A percentile compares a stretch with the other conserved stretches of the same genome.
phyloP scores from a whole-genome alignment of 192 early-diverging fungal species.

The Mortierella antarctica region DNA sequence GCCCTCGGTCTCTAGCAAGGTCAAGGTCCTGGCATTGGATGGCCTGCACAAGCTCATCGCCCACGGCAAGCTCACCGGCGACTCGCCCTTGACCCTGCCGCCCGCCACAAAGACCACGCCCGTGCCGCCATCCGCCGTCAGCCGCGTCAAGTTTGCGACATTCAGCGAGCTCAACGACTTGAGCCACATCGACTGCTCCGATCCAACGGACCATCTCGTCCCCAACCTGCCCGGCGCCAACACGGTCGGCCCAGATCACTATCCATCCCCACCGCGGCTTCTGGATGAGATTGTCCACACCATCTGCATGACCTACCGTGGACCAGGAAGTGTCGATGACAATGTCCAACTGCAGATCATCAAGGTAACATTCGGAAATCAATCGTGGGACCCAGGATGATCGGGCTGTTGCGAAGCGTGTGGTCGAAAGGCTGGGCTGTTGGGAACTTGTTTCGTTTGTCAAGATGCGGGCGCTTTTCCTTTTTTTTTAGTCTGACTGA shows the following conservation, averaged over 20 bases:
- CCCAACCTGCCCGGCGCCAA: constrained; percentile 49
- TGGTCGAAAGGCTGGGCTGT: too few relatives aligned
- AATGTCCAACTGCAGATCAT: constrained; percentile 58
- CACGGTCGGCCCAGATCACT: constrained; percentile 46
- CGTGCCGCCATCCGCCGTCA: constrained; percentile 22
- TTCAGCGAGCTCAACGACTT: constrained; percentile 57
- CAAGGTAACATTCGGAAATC: constrained; percentile 32
- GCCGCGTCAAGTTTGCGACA: constrained; percentile 29
- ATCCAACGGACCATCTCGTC: constrained; percentile 52
- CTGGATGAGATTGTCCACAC: constrained; percentile 61
- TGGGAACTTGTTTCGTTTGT: too few relatives aligned
- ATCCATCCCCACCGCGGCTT: constrained; percentile 52
- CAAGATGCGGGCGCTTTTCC: too few relatives aligned
- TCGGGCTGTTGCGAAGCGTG: not conserved
- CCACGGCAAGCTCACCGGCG: constrained; percentile 53
- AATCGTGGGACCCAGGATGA: not conserved
- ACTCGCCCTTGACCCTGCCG: constrained; percentile 32
- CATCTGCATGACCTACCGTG: constrained; percentile 55
- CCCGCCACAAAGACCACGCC: constrained; percentile 25
- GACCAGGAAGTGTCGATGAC: constrained; percentile 52
- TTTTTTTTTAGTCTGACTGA: not conserved
- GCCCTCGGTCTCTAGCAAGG: constrained; percentile 43
- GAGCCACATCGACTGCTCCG: constrained; percentile 44
- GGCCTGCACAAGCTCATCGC: constrained; percentile 58
- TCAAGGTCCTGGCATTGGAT: constrained; percentile 54